Conservation (phyloP, 2,329 filamentous ascomycete species). For the Ceratocystis diversiconidia region DNA sequence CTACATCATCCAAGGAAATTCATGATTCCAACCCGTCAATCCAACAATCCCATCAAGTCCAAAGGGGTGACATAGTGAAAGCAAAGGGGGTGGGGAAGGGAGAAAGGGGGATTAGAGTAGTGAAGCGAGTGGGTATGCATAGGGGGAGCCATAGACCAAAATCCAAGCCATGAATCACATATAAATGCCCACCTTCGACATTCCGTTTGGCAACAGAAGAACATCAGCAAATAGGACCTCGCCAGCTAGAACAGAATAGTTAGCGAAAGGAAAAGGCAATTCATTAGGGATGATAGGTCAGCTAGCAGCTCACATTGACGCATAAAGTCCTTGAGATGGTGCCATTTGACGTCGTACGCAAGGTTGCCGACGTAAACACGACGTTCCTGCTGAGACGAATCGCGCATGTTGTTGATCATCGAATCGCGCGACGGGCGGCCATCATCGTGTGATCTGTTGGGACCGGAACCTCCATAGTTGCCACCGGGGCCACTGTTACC, state of each 20-base stretch:
- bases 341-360: slow-evolving; percentile 99
- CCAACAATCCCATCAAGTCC: slow-evolving; percentile 77
- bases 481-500: slow-evolving; percentile 52
- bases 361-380: slow-evolving; percentile 99
- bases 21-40: slow-evolving; percentile 83
- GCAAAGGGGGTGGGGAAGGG: slow-evolving; percentile 55
- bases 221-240: slow-evolving; percentile 99
- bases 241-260: slow-evolving; percentile 54
- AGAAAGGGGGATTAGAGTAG: slow-evolving; percentile 66
- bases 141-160: slow-evolving; percentile 31
- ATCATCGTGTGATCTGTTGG: slow-evolving; percentile 71
- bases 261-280: neutral
- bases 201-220: slow-evolving; percentile 98
- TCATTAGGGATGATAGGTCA: neutral
- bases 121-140: neutral
- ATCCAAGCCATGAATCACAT: slow-evolving; percentile 41
- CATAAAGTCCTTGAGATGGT: slow-evolving; percentile 99
- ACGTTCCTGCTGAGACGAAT: slow-evolving; percentile 94
- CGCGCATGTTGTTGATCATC: slow-evolving; percentile 90
- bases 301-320: slow-evolving; percentile 68
- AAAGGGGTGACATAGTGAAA: slow-evolving; percentile 39
- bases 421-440: slow-evolving; percentile 71
- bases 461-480: slow-evolving; percentile 44
- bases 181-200: slow-evolving; percentile 99
- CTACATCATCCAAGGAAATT: slow-evolving; percentile 82